phyloP scores from a whole-genome alignment of 257 asterid species.

The Solanum lignicaule region DNA sequence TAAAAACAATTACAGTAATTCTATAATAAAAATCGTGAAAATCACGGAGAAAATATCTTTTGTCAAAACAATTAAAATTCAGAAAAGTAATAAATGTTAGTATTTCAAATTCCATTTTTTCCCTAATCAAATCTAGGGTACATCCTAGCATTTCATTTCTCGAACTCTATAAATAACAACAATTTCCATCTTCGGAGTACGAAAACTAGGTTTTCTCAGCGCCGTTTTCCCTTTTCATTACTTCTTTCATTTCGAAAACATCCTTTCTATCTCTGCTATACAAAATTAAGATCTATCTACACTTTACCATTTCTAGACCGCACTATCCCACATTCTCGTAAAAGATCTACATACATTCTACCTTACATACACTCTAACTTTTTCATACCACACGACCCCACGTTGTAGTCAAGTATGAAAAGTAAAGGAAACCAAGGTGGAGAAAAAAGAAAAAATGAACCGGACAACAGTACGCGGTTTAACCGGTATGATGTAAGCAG shows the following conservation, averaged over 20 bases:
- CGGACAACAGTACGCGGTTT: neutral
- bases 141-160: neutral
- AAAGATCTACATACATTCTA: too few species aligned
- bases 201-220: neutral
- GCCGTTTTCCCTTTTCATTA: neutral
- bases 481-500: neutral
- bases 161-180: neutral
- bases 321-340: neutral
- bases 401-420: neutral
- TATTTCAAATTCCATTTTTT: neutral
- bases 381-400: rapidly evolving
- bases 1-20: neutral
- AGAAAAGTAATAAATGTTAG: neutral
- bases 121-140: neutral
- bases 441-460: neutral
- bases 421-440: neutral
- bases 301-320: rapidly evolving
- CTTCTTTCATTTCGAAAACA: neutral
- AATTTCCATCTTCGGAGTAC: neutral
- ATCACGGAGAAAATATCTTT: neutral
- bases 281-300: neutral
- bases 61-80: neutral
- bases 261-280: neutral
- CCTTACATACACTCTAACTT: neutral
- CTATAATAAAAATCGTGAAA: neutral